phyloP scores from a whole-genome alignment of 2,329 filamentous ascomycete genomes.

The Xylaria multiplex region DNA sequence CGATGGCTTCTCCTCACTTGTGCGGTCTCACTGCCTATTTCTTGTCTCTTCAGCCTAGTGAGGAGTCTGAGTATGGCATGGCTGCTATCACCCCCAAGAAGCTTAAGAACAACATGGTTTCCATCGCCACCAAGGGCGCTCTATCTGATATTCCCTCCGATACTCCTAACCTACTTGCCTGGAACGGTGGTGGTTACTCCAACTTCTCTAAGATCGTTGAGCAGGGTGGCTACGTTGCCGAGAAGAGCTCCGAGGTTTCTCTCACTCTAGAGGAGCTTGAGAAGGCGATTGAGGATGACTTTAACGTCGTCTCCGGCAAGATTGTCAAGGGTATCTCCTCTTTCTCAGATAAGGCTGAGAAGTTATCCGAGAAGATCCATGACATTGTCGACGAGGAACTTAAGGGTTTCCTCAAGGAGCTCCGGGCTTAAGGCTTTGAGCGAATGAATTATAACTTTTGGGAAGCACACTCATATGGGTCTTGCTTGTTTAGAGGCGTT shows the following conservation, averaged over 20 bases:
- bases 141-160: constrained; percentile 84
- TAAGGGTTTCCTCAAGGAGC: constrained; percentile 66
- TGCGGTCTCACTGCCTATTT: constrained; percentile 97
- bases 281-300: constrained; percentile 67
- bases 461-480: constrained; percentile 12
- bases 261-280: constrained; percentile 68
- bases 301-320: constrained; percentile 69
- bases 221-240: constrained; percentile 74
- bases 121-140: constrained; percentile 80
- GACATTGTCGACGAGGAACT: constrained; percentile 70
- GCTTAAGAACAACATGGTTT: constrained; percentile 89
- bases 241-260: constrained; percentile 53
- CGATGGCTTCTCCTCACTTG: constrained; percentile 98
- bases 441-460: constrained; percentile 15
- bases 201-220: constrained; percentile 89
- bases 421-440: constrained; percentile 49
- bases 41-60: constrained; percentile 91
- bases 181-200: constrained; percentile 95
- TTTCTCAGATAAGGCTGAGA: constrained; percentile 66
- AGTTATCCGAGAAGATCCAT: constrained; percentile 72
- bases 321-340: constrained; percentile 64
- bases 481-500: constrained; percentile 34
- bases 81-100: constrained; percentile 90
- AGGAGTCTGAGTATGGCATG: constrained; percentile 90
- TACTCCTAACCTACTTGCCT: constrained; percentile 95